Evolutionary conservation across 495 filamentous ascomycete genomes (phyloP).

Genomic region (Evernia prunastri): DNA sequence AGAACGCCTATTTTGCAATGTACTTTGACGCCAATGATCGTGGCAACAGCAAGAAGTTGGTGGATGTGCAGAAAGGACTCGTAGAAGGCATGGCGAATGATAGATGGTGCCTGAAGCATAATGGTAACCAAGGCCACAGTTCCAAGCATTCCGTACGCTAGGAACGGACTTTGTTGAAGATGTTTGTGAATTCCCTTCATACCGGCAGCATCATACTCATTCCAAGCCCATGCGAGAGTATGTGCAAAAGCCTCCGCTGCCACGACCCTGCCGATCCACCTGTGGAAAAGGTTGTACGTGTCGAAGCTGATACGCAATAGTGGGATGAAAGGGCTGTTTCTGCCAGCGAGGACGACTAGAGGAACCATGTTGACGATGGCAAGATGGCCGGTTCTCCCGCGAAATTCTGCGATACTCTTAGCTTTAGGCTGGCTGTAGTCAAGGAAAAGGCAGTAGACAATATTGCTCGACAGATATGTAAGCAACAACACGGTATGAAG

Average conservation of each 20-base stretch:
- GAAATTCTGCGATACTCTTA: slow-evolving; percentile 57
- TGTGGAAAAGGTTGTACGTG: slow-evolving; percentile 90
- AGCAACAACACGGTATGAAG: slow-evolving; percentile 72
- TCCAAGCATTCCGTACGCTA: slow-evolving; percentile 43
- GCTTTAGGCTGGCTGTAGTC: slow-evolving; percentile 52
- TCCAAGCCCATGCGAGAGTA: slow-evolving; percentile 59
- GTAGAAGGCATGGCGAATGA: slow-evolving; percentile 82
- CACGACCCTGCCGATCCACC: slow-evolving; percentile 89
- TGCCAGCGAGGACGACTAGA: slow-evolving; percentile 76
- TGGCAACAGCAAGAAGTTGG: slow-evolving; percentile 57
- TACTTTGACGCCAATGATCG: slow-evolving; percentile 60
- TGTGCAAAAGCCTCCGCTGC: slow-evolving; percentile 72
- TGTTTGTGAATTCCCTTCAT: slow-evolving; percentile 52
- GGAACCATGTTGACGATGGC: slow-evolving; percentile 88
- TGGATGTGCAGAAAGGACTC: slow-evolving; percentile 79
- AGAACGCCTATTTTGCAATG: slow-evolving; percentile 60
- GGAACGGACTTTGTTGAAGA: slow-evolving; percentile 55
- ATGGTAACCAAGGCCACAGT: slow-evolving; percentile 58
- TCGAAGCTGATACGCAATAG: slow-evolving; percentile 87
- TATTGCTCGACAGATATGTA: slow-evolving; percentile 66
- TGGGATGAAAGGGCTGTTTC: slow-evolving; percentile 87
- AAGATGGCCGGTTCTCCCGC: slow-evolving; percentile 79
- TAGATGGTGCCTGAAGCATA: slow-evolving; percentile 63
- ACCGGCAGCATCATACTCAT: slow-evolving; percentile 38
- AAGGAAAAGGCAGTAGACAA: slow-evolving; percentile 70